Evolutionary conservation across 495 filamentous ascomycete genomes (phyloP).

Genomic region (Achaetomiella virescens): DNA sequence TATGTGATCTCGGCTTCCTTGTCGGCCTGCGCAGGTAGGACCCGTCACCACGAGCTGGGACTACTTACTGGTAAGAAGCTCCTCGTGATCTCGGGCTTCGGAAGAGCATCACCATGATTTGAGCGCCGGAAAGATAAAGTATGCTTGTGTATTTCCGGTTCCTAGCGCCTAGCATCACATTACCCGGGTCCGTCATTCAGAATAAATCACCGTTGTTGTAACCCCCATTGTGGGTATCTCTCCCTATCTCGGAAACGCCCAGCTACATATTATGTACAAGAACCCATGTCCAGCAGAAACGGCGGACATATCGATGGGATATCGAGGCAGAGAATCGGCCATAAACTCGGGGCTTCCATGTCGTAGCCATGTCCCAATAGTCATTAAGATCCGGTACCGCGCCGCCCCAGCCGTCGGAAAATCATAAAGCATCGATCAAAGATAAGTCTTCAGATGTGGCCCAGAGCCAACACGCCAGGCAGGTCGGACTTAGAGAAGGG

Average conservation of each 20-base stretch:
- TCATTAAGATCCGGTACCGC: constrained; percentile 25
- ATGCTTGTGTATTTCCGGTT: neutral
- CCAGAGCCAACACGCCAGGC: neutral
- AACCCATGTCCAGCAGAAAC: constrained; percentile 17
- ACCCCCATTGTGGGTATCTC: constrained; percentile 24
- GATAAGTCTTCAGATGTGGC: constrained; percentile 5
- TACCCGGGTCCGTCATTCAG: constrained; percentile 1
- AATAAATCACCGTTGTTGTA: neutral
- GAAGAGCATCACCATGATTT: too few species aligned
- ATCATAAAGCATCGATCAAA: constrained; percentile 21
- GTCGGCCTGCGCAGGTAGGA: too few species aligned
- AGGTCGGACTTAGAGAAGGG: constrained; percentile 22
- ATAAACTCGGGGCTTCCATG: constrained; percentile 11
- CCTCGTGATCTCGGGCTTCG: too few species aligned
- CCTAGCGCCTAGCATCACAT: neutral
- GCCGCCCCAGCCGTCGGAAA: constrained; percentile 9
- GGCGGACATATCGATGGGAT: constrained; percentile 22
- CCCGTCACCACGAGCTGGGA: too few species aligned
- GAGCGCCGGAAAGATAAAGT: too few species aligned
- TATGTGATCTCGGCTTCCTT: too few species aligned
- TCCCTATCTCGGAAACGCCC: constrained; percentile 14
- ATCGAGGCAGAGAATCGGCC: constrained; percentile 15
- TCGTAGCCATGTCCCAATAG: constrained; percentile 16
- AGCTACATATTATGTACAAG: constrained; percentile 26
- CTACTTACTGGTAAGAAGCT: too few species aligned